These are phyloP conservation scores for Pisolithus marmoratus DNA, from an alignment of 768 basidiomycete genomes.

Conservation along the genomic window DNA sequence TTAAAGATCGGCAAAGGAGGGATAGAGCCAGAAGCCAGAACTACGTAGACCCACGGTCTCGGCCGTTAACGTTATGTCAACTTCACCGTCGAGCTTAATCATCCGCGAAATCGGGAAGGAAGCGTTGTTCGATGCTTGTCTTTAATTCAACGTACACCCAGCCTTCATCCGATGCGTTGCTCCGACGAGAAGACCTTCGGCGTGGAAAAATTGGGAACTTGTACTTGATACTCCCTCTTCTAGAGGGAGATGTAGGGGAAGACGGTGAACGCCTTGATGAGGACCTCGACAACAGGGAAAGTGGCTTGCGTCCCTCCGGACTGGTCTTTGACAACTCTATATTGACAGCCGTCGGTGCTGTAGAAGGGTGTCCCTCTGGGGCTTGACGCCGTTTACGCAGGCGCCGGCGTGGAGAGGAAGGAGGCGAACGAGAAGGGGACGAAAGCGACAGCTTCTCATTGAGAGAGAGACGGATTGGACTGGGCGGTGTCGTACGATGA, in stretches of 20 bases:
- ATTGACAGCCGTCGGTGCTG: not conserved
- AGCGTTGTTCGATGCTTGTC: constrained; percentile 17
- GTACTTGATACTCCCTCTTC: constrained; percentile 8
- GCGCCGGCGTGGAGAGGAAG: constrained; percentile 17
- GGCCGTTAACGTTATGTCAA: not conserved
- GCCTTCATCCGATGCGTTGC: constrained; percentile 16
- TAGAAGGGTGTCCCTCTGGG: not conserved
- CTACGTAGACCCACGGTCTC: not conserved
- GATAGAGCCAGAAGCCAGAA: not conserved
- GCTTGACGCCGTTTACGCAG: constrained; percentile 27
- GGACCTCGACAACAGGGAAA: constrained; percentile 1
- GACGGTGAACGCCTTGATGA: not conserved
- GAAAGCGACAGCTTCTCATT: not conserved
- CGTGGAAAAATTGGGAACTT: constrained; percentile 12
- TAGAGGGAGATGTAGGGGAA: constrained; percentile 11
- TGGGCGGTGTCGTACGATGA: constrained; percentile 1
- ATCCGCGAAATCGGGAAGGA: constrained; percentile 7
- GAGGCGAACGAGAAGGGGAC: constrained; percentile 12
- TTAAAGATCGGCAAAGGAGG: too few relatives aligned
- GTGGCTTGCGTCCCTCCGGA: not conserved
- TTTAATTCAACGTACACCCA: constrained; percentile 28
- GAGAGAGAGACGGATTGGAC: not conserved
- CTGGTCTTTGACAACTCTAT: not conserved
- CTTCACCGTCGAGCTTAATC: constrained; percentile 4
- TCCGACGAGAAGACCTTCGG: constrained; percentile 10